Evolutionary conservation across 805 yeast species (phyloP), one percentile per base, ranked within the genome.

Genomic region (Kurtzmaniella fragi): DNA sequence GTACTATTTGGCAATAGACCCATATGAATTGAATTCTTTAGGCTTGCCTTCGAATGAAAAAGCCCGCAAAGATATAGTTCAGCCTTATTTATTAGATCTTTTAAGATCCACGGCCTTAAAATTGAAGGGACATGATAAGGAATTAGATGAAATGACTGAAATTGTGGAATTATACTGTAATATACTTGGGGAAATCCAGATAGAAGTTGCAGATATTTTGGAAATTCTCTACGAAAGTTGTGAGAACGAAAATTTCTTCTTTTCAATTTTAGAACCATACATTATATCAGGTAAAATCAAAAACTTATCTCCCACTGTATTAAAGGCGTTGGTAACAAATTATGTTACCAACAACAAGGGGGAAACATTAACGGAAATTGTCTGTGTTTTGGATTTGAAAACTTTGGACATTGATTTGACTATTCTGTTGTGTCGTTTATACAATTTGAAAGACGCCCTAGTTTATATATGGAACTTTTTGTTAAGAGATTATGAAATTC

Each of bases 361-460:
- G 3, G 76, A 71, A 2, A 48, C 61, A 0, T 64, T 91, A 14
- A 89, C 87, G 33, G 81, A 82, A 41, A 53, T 86, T 26, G 66
- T 90, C 9, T 84, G 95, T 48, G 61, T 77, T 2, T 54, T 91
- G 17, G 90, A 89, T 49, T 69, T 84, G 7, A 49, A 66, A 5
- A 73, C 79, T 10, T 68, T 93, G 37, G 96, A 91, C 53, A 74
- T 91, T 28, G 96, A 91, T 58, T 62, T 81, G 16, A 80, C 95
- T 0, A 69, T 88, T 11, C 68, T 67, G 10, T 60, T 85, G 13
- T 82, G 96, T 54, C 64, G 66, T 30, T 53, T 70, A 43, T 64
- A 80, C 47, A 62, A 73, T 6, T 61, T 90, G 5, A 64, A 68
- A 28, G 95, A 86, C 38, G 75, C 86, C 28, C 62, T 76, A 35